Base-by-base conservation (phyloP, 768 basidiomycete genomes). In the Suillus discolor region DNA sequence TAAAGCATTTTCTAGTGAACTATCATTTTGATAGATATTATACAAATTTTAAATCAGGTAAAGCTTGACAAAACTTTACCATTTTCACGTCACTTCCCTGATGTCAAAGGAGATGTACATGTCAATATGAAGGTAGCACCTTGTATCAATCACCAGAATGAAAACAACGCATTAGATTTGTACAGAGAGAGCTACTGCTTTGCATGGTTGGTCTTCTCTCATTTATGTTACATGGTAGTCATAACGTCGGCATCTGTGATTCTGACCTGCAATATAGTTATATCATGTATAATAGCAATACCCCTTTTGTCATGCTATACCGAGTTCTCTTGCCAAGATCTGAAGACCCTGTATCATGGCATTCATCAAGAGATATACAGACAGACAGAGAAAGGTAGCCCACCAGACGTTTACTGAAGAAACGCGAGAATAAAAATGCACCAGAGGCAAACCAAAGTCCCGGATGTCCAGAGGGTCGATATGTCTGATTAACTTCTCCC, bases 121-220 rank as follows among this genome's bases (percentile, higher is more conserved):
- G n/a, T n/a, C n/a, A n/a, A n/a, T n/a, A n/a, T n/a, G n/a, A n/a
- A n/a, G n/a, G n/a, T n/a, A n/a, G n/a, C n/a, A n/a, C 20, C 18
- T 3, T 20, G 93, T 0, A 83, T 90, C 15, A 80, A 84, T 20
- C 82, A 89, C 47, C 95, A 97, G 74, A 82, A 84, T 53, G 93
- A 95, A 76, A 89, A 92, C 78, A 94, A 94, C 93, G n/a, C 85
- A 86, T n/a, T n/a, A n/a, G n/a, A n/a, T n/a, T n/a, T n/a, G 61
- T 92, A 95, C 93, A 16, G 90, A 92, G 71, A 77, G 89, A 67
- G 72, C 76, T 6, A 80, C 79, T 18, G 80, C 92, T 11, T 70
- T 91, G 66, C 82, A 83, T 60, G 91, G 92, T 73, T 91, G 89
- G 89, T 82, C 84, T 44, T 73, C n/a, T n/a, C n/a, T n/a, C n/a